These are phyloP conservation scores for Picea engelmannii DNA, from an alignment of 83 land plant species.

Conservation along the genomic window DNA sequence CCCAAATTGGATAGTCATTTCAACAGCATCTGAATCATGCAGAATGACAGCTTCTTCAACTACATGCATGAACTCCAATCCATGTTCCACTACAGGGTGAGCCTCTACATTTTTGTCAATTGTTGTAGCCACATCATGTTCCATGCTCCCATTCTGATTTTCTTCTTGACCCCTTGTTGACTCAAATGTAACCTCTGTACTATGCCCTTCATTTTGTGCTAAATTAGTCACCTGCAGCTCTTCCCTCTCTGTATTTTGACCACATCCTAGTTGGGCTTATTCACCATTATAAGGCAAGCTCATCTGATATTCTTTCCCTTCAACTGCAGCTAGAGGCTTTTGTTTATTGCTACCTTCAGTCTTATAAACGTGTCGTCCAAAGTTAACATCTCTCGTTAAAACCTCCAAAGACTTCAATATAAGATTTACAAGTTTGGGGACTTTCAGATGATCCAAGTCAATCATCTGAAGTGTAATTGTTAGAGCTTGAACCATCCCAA, in stretches of 20 bases:
- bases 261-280: conserved; percentile 3
- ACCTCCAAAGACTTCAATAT: conserved; percentile 39
- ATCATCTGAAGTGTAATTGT: conserved; percentile 37
- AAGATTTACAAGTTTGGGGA: conserved; percentile 40
- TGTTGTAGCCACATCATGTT: conserved; percentile 36
- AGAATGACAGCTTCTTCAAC: conserved; percentile 30
- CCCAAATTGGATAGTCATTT: conserved; percentile 28
- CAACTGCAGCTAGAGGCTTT: neutral
- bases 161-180: conserved; percentile 27
- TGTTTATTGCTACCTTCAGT: conserved; percentile 21
- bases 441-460: conserved; percentile 56
- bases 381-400: conserved; percentile 27
- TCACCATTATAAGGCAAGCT: too few relatives aligned
- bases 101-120: conserved; percentile 22
- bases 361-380: conserved; percentile 20
- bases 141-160: conserved; percentile 22
- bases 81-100: conserved; percentile 32
- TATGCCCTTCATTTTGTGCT: conserved; percentile 20
- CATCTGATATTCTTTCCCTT: too few relatives aligned
- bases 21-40: conserved; percentile 28
- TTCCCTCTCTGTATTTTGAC: conserved; percentile 14
- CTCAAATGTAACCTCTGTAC: conserved; percentile 15
- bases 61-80: conserved; percentile 60
- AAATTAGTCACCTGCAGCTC: conserved; percentile 15
- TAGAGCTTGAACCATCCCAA: conserved; percentile 44